Conservation (phyloP, 2,329 filamentous ascomycete genomes). For the Zymoseptoria crescenta region DNA sequence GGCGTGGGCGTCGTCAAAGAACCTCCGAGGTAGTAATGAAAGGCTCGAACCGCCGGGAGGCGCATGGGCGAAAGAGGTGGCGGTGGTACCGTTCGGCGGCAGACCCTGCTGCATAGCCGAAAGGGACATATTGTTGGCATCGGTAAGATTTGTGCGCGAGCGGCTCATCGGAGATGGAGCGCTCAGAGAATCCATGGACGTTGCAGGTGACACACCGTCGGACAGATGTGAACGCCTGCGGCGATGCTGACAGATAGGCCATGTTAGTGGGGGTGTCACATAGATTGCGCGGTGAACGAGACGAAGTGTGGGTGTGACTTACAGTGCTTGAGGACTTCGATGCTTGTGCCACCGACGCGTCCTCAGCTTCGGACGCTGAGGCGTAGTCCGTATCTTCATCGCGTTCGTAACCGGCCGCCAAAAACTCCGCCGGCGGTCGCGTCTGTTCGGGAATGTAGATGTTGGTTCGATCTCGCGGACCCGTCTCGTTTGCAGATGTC, state of each 20-base stretch:
- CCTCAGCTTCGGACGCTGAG: slow-evolving; percentile 75
- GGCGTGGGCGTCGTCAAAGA: slow-evolving; percentile 81
- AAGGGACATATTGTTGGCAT: slow-evolving; percentile 42
- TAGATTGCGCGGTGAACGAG: slow-evolving; percentile 13
- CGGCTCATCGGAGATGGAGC: slow-evolving; percentile 54
- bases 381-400: slow-evolving; percentile 90
- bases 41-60: slow-evolving; percentile 26
- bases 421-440: slow-evolving; percentile 80
- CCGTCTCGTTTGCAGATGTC: slow-evolving; percentile 67
- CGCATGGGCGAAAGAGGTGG: slow-evolving; percentile 49
- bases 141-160: slow-evolving; percentile 47
- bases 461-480: slow-evolving; percentile 81
- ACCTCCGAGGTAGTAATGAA: slow-evolving; percentile 62
- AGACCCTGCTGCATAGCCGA: slow-evolving; percentile 38
- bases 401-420: slow-evolving; percentile 64
- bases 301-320: slow-evolving; percentile 33
- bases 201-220: slow-evolving; percentile 72
- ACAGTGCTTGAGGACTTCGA: slow-evolving; percentile 59
- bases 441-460: slow-evolving; percentile 84
- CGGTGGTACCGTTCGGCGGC: slow-evolving; percentile 44
- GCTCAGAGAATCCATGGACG: slow-evolving; percentile 86
- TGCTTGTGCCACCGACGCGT: slow-evolving; percentile 61
- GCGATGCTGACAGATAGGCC: slow-evolving; percentile 41
- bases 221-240: slow-evolving; percentile 58
- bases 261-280: slow-evolving; percentile 21